Evolutionary conservation across 2,329 filamentous ascomycete species (phyloP).

Genomic region (Helminthosporium solani): DNA sequence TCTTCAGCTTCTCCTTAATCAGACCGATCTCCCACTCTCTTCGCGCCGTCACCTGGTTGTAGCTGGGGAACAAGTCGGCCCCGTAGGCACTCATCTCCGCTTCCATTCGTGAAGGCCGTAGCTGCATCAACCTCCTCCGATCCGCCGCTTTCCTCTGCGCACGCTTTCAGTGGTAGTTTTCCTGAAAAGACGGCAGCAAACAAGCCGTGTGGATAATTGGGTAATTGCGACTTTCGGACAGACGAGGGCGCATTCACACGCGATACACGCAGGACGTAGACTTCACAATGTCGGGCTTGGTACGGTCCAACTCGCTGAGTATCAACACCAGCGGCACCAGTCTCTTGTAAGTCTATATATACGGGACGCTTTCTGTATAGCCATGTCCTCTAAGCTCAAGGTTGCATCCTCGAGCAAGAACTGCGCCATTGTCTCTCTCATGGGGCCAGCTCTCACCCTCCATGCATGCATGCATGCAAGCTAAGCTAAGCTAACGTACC

Average conservation of each 20-base stretch:
- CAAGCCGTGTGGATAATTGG: neutral
- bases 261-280: too few species aligned
- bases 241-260: too few species aligned
- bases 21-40: slow-evolving; percentile 20
- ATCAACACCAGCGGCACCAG: slow-evolving; percentile 55
- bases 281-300: slow-evolving; percentile 45
- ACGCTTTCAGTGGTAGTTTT: neutral
- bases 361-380: neutral
- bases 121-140: slow-evolving; percentile 6
- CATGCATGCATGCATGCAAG: neutral
- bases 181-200: neutral
- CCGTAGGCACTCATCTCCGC: slow-evolving; percentile 14
- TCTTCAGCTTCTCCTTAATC: slow-evolving; percentile 21
- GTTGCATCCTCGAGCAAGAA: slow-evolving; percentile 11
- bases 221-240: neutral
- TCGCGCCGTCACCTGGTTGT: slow-evolving; percentile 21
- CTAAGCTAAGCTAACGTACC: slow-evolving; percentile 22
- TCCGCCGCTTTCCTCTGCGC: neutral
- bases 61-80: slow-evolving; percentile 18
- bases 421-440: slow-evolving; percentile 9
- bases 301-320: slow-evolving; percentile 52
- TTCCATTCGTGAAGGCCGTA: slow-evolving; percentile 7
- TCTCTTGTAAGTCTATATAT: slow-evolving; percentile 48
- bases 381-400: neutral
- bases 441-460: neutral